A percentile compares a stretch with the other conserved stretches of the same genome.
These are phyloP conservation scores for Cryptococcus jaspeensis DNA, from an alignment of 1,284 basidiomycete genomes.

Conservation along the genomic window DNA sequence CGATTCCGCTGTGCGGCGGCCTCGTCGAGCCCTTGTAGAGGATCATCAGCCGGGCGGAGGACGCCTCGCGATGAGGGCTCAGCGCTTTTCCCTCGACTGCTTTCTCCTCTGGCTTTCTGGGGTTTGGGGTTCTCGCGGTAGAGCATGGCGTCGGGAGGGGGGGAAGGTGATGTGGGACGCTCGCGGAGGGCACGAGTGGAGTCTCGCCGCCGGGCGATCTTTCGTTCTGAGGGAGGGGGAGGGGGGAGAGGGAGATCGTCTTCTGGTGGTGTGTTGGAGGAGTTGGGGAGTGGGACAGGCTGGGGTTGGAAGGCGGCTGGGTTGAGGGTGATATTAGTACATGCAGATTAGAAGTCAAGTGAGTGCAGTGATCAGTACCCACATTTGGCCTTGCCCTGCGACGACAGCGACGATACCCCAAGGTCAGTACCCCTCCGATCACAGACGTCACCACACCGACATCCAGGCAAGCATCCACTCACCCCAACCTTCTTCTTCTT, in stretches of 20 bases:
- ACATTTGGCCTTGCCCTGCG: constrained; percentile 7
- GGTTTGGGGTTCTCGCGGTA: not conserved
- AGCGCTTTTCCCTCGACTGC: constrained; percentile 10
- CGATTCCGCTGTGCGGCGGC: constrained; percentile 14
- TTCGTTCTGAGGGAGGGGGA: constrained; percentile 43
- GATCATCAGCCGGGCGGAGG: constrained; percentile 6
- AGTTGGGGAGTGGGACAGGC: constrained; percentile 26
- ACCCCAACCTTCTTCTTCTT: constrained; percentile 26
- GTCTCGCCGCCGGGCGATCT: constrained; percentile 40
- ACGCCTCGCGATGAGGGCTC: constrained; percentile 12
- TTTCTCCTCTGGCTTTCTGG: constrained; percentile 11
- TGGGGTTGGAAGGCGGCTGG: constrained; percentile 37
- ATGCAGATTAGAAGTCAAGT: not conserved
- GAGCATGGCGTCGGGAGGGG: constrained; percentile 5
- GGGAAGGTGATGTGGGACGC: constrained; percentile 23
- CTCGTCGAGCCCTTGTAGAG: constrained; percentile 14
- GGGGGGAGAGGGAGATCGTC: constrained; percentile 26
- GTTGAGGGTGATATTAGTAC: not conserved
- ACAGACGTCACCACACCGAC: not conserved
- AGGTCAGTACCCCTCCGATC: not conserved
- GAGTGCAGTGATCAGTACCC: not conserved
- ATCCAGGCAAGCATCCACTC: constrained; percentile 4
- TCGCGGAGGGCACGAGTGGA: constrained; percentile 34
- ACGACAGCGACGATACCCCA: not conserved
- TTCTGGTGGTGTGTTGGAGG: constrained; percentile 33